phyloP scores from a whole-genome alignment of 371 early-diverging fungal genomes.

The Homolaphlyctis polyrhiza region DNA sequence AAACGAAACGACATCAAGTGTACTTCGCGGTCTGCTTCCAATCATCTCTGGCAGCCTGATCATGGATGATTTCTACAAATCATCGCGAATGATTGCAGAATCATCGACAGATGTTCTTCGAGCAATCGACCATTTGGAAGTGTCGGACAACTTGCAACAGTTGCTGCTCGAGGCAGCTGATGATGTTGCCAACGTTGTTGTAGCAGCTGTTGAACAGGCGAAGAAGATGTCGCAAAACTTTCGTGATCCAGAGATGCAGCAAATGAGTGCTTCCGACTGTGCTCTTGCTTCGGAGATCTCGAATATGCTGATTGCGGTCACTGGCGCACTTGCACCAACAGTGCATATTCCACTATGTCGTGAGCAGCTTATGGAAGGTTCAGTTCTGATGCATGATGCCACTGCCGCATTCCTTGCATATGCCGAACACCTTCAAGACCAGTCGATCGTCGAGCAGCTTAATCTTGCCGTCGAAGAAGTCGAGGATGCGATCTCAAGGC shows the following conservation, averaged over 20 bases:
- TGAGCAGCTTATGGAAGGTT: constrained; percentile 37
- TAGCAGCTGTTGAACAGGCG: constrained; percentile 22
- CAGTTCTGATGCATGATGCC: constrained; percentile 31
- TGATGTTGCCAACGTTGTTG: constrained; percentile 24
- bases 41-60: constrained; percentile 26
- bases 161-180: constrained; percentile 32
- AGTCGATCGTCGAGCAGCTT: constrained; percentile 14
- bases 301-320: constrained; percentile 29
- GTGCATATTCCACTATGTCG: constrained; percentile 30
- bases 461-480: constrained; percentile 27
- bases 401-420: constrained; percentile 15
- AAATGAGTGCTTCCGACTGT: constrained; percentile 23
- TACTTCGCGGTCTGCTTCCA: constrained; percentile 28
- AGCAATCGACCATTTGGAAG: constrained; percentile 34
- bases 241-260: constrained; percentile 24
- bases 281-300: constrained; percentile 24
- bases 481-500: constrained; percentile 31
- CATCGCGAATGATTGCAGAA: constrained; percentile 22
- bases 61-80: constrained; percentile 23
- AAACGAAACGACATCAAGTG: constrained; percentile 19
- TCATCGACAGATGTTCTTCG: constrained; percentile 23
- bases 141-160: constrained; percentile 29
- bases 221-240: constrained; percentile 15
- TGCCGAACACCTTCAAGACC: constrained; percentile 10
- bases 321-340: constrained; percentile 26